A percentile compares a stretch with the other conserved stretches of the same genome.
These are phyloP conservation scores for Calvatia gigantea DNA, from an alignment of 768 basidiomycete species.

Conservation along the genomic window DNA sequence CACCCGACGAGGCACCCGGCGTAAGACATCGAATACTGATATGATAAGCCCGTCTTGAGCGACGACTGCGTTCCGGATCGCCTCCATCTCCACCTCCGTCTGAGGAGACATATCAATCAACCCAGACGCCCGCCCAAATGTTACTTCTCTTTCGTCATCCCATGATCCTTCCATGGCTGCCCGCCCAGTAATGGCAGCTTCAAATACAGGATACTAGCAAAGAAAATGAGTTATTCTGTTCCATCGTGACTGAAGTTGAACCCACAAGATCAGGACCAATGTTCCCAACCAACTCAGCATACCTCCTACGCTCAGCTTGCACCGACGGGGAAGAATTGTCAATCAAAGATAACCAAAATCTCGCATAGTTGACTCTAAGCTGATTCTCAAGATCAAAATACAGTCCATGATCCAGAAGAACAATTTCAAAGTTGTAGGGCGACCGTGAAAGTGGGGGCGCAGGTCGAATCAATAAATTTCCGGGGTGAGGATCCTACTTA, in stretches of 20 bases:
- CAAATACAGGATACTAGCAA: constrained; percentile 84
- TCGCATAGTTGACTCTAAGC: constrained; percentile 79
- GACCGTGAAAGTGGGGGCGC: constrained; percentile 59
- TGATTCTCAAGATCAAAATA: constrained; percentile 88
- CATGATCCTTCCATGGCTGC: constrained; percentile 67
- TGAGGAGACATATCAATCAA: constrained; percentile 75
- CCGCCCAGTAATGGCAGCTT: constrained; percentile 91
- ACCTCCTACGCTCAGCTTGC: constrained; percentile 71
- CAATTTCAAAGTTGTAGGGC: constrained; percentile 95
- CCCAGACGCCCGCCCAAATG: constrained; percentile 65
- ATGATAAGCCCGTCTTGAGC: constrained; percentile 77
- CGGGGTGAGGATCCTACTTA: constrained; percentile 81
- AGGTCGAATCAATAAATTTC: constrained; percentile 90
- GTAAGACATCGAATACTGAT: constrained; percentile 84
- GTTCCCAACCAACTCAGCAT: constrained; percentile 89
- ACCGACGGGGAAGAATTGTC: constrained; percentile 63
- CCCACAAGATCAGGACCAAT: constrained; percentile 82
- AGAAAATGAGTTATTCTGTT: constrained; percentile 2
- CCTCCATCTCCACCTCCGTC: constrained; percentile 74
- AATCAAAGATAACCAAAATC: constrained; percentile 90
- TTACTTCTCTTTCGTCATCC: constrained; percentile 36
- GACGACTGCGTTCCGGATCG: constrained; percentile 79
- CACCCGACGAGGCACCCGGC: constrained; percentile 80
- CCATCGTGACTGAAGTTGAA: constrained; percentile 10
- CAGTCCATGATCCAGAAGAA: constrained; percentile 88